These are phyloP conservation scores for Aspergillus bridgeri DNA, from an alignment of 495 filamentous ascomycete species.

Conservation along the genomic window DNA sequence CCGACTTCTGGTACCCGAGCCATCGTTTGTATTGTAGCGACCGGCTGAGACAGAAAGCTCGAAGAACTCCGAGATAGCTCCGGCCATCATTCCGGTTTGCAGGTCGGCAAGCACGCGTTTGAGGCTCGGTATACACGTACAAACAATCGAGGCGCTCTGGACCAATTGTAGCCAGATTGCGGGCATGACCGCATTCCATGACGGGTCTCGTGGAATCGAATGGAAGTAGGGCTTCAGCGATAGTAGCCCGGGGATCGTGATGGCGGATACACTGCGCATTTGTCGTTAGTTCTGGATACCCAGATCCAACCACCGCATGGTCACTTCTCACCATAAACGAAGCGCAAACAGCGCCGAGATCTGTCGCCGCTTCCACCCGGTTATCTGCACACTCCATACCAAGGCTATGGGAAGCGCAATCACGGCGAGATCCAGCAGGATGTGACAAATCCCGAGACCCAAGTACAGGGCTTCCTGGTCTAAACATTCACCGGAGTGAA, in stretches of 20 bases:
- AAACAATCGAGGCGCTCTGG: constrained; percentile 14
- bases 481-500: neutral
- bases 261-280: neutral
- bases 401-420: neutral
- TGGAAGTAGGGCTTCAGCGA: neutral
- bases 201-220: neutral
- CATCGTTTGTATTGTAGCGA: too few relatives aligned
- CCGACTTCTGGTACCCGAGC: too few relatives aligned
- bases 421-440: neutral
- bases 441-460: neutral
- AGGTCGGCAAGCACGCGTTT: constrained; percentile 16
- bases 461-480: neutral
- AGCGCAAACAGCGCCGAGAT: neutral
- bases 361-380: neutral
- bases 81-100: constrained; percentile 20
- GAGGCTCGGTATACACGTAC: constrained; percentile 16
- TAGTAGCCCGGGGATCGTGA: neutral
- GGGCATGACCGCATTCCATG: constrained; percentile 10
- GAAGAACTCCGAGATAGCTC: constrained; percentile 12
- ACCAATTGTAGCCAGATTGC: constrained; percentile 17
- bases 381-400: neutral
- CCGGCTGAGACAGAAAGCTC: constrained; percentile 13
- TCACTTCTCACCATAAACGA: neutral
- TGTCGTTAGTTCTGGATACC: neutral
- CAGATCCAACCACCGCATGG: neutral